Base-by-base conservation (phyloP, 257 asterid genomes). In the Dorcoceras hygrometricum region DNA sequence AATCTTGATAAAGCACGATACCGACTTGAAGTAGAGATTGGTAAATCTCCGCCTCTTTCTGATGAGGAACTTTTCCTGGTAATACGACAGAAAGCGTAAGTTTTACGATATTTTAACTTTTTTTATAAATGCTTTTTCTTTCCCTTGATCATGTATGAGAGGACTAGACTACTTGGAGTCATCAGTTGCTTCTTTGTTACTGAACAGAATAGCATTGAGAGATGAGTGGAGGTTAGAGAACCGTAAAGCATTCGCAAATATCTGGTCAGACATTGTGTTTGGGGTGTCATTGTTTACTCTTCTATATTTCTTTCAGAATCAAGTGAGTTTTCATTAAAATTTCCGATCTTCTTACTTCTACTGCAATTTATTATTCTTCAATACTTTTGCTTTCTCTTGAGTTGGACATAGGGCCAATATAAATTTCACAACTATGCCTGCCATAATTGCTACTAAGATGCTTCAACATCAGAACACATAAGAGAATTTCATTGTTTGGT, bases 1-100 rank as follows among this genome's bases (percentile, higher is more conserved):
- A 94, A 85, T 72, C 57, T 79, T 60, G 96, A 83, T 80, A 81
- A 90, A 79, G 95, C 99, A 4, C 86, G 93, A n/a, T 90, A 90
- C 75, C 83, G 90, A 62, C 79, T 94, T 68, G 96, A 94, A 83
- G 97, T 85, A 51, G 97, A 90, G 84, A 90, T 94, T 65, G 99
- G 97, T 54, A 88, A 94, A 90, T 87, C 96, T 71, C 97, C 97
- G 62, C 95, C 95, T 62, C 91, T 94, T 71, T 87, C 97, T 18
- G 96, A 90, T 27, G 87, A 94, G 69, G 95, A 87, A 76, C 85
- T 90, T 66, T 90, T 82, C 81, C 19, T 72, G 85, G 93, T 85
- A 81, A 77, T 94, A 59, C 86, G 88, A 39, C 85, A 85, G 46
- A 94, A 78, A 85, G 95, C 94, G 99, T 93, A 82, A 81, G 97